Evolutionary conservation across 2,329 filamentous ascomycete genomes (phyloP).

Genomic region (Venturia nashicola): DNA sequence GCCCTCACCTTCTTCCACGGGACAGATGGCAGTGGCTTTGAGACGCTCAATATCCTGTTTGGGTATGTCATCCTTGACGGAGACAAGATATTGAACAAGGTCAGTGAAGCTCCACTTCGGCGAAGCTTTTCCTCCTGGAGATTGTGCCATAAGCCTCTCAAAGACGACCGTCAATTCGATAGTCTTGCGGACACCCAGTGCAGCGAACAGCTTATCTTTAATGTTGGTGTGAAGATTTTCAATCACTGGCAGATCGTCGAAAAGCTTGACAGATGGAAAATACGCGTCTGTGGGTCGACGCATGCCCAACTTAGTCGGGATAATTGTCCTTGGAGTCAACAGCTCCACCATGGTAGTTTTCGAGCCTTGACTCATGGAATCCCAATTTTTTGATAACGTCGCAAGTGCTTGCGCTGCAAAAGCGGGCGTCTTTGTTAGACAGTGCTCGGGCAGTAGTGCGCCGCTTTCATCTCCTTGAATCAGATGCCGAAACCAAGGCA

Average conservation of each 20-base stretch:
- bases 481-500: constrained; percentile 75
- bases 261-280: constrained; percentile 85
- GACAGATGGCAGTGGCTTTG: constrained; percentile 67
- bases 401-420: constrained; percentile 69
- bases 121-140: constrained; percentile 45
- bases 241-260: constrained; percentile 82
- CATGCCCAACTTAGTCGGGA: constrained; percentile 90
- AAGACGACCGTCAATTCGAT: constrained; percentile 93
- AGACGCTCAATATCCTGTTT: constrained; percentile 67
- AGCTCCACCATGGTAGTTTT: constrained; percentile 51
- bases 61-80: constrained; percentile 82
- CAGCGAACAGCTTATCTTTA: constrained; percentile 78
- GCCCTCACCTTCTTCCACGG: constrained; percentile 47
- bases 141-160: constrained; percentile 54
- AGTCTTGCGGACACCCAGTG: constrained; percentile 86
- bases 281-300: constrained; percentile 74
- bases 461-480: constrained; percentile 52
- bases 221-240: constrained; percentile 57
- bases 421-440: constrained; percentile 56
- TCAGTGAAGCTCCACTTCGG: constrained; percentile 68
- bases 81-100: constrained; percentile 85
- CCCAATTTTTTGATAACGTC: constrained; percentile 83
- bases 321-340: constrained; percentile 57
- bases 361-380: constrained; percentile 54
- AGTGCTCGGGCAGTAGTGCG: constrained; percentile 49